Conservation (phyloP, 1,284 basidiomycete species). For the Stygiomarasmius scandens region DNA sequence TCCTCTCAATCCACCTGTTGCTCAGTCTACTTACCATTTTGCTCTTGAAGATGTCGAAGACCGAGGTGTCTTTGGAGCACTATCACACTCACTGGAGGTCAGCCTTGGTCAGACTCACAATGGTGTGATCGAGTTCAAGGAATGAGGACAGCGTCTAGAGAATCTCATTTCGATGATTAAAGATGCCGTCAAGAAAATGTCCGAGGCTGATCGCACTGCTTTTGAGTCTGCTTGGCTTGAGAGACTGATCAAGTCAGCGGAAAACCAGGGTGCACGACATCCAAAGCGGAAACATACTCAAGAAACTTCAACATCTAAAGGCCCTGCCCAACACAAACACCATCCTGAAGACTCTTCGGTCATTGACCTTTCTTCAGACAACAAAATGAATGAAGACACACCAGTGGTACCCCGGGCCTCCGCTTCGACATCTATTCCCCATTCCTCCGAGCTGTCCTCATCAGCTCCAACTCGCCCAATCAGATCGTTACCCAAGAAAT, state of each 20-base stretch:
- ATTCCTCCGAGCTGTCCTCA: not conserved
- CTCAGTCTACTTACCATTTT: slow-evolving; percentile 10
- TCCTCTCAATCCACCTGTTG: slow-evolving; percentile 1
- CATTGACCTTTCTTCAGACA: not conserved
- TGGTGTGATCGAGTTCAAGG: slow-evolving; percentile 4
- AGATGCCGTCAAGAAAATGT: slow-evolving; percentile 13
- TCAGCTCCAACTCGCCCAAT: not conserved
- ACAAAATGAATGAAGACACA: not conserved
- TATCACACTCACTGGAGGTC: slow-evolving; percentile 9
- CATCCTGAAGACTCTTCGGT: not conserved
- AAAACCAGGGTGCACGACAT: slow-evolving; percentile 2
- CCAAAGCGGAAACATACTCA: not conserved
- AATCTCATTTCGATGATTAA: slow-evolving; percentile 13
- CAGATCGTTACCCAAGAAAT: not conserved
- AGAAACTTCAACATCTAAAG: not conserved
- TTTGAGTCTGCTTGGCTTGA: slow-evolving; percentile 14
- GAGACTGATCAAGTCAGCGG: slow-evolving; percentile 8
- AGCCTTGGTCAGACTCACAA: slow-evolving; percentile 5
- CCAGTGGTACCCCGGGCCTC: not conserved
- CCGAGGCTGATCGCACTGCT: not conserved
- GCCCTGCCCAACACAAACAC: no score
- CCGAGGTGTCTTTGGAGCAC: slow-evolving; percentile 8
- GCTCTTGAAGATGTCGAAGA: slow-evolving; percentile 11
- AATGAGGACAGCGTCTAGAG: slow-evolving; percentile 4
- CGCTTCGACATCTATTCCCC: not conserved